Conservation (phyloP, 352 stramenopile species). For the Thraustochytrium sp. region DNA sequence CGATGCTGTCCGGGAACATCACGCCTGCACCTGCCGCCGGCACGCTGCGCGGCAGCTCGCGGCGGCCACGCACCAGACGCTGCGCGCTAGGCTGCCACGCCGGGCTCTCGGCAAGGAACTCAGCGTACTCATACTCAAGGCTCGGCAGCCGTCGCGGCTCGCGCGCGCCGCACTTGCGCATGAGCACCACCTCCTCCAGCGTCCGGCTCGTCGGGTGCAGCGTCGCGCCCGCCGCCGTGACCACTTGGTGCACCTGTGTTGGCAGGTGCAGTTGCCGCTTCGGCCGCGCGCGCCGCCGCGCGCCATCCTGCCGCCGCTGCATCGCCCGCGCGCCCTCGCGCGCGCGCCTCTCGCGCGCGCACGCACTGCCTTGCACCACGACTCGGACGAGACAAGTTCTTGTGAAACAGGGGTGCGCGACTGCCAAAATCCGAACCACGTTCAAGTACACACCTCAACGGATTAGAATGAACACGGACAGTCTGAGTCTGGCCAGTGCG, state of each 20-base stretch:
- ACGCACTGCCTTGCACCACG: too few relatives aligned
- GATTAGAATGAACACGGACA: too few relatives aligned
- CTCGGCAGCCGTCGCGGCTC: background rate
- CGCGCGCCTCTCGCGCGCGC: background rate
- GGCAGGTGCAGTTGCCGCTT: background rate
- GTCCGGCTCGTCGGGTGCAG: conserved; percentile 21
- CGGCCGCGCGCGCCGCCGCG: background rate
- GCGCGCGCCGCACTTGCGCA: background rate
- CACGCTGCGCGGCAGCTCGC: background rate
- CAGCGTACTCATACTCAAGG: background rate
- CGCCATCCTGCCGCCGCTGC: background rate
- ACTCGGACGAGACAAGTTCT: too few relatives aligned
- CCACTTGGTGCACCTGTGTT: background rate
- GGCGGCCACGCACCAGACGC: background rate
- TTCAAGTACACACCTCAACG: too few relatives aligned
- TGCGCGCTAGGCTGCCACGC: background rate
- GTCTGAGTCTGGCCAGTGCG: too few relatives aligned
- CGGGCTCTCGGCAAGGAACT: background rate
- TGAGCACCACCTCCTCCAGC: conserved; percentile 26
- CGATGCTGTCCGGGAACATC: too few relatives aligned
- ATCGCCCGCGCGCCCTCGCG: background rate
- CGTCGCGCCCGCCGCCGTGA: background rate
- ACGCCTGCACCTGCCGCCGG: too few relatives aligned
- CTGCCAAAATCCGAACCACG: too few relatives aligned
- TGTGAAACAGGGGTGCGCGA: too few relatives aligned